phyloP scores from a whole-genome alignment of 257 asterid genomes.

The Ballota nigra region DNA sequence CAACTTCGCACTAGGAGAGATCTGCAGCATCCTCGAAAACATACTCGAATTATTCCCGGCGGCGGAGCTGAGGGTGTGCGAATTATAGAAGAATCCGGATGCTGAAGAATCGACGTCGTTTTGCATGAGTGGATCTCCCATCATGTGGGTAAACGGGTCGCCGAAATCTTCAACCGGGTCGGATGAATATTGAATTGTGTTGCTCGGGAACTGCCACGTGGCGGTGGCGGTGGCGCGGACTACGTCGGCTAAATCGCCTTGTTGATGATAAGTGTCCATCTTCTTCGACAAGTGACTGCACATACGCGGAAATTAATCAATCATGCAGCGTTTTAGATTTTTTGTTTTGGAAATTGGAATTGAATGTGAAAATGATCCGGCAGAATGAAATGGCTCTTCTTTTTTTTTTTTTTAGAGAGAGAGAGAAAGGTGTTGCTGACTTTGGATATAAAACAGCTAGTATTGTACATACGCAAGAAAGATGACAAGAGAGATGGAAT shows the following conservation, averaged over 20 bases:
- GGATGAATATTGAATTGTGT: conserved; percentile 22
- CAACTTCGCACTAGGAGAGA: conserved; percentile 48
- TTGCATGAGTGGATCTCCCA: conserved; percentile 62
- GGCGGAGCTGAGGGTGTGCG: not conserved
- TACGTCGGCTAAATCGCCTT: conserved; percentile 80
- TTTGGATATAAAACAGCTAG: conserved; percentile 46
- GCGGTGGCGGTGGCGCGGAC: conserved; percentile 43
- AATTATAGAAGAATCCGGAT: conserved; percentile 21
- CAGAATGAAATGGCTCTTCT: no score
- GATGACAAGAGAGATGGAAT: conserved; percentile 28
- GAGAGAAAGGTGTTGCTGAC: conserved; percentile 52
- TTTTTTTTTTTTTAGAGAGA: conserved; percentile 10
- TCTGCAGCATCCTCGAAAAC: conserved; percentile 69
- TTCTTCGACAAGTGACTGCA: conserved; percentile 36
- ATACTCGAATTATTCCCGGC: conserved; percentile 23
- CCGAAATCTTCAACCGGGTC: conserved; percentile 54
- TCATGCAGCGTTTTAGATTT: conserved; percentile 19
- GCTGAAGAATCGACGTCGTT: conserved; percentile 15
- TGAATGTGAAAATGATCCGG: no score
- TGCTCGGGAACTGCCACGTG: conserved; percentile 49
- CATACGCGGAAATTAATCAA: conserved; percentile 9
- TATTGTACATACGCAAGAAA: conserved; percentile 43
- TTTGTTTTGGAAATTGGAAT: no score
- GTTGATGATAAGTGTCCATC: conserved; percentile 59
- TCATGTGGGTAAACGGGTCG: conserved; percentile 57